Conservation (phyloP, 805 yeast genomes). For the Schwanniomyces vanrijiae region DNA sequence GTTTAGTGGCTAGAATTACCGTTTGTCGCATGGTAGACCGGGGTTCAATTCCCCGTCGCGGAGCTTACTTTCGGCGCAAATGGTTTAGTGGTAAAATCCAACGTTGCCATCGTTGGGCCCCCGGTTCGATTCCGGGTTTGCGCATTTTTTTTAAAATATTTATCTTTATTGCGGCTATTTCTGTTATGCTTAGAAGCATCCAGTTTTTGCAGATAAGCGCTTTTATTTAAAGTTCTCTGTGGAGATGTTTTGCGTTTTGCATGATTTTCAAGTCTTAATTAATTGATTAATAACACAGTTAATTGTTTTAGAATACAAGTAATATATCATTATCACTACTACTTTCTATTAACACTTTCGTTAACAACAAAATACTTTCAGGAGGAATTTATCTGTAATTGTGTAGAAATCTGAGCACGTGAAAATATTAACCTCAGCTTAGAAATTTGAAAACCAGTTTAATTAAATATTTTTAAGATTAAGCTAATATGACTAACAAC, state of each 20-base stretch:
- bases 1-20: conserved; percentile 9
- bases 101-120: conserved; percentile 10
- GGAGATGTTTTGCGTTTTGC: neutral
- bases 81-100: conserved; percentile 10
- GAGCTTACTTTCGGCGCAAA: conserved; percentile 7
- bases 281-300: too few relatives aligned
- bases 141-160: conserved; percentile 4
- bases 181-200: neutral
- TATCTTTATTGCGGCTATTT: neutral
- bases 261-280: neutral
- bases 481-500: neutral
- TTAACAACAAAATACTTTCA: neutral
- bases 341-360: too few relatives aligned
- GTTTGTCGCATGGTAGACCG: conserved; percentile 10
- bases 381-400: neutral
- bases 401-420: neutral
- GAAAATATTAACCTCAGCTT: neutral
- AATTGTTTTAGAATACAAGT: too few relatives aligned
- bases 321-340: too few relatives aligned
- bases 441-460: neutral
- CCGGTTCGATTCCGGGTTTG: conserved; percentile 10
- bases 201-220: neutral
- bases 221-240: neutral
- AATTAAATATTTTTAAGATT: neutral
- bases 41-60: conserved; percentile 10